Evolutionary conservation across 2,329 filamentous ascomycete genomes (phyloP), one percentile per base, ranked within the genome.

Genomic region (Leptographium flavum): DNA sequence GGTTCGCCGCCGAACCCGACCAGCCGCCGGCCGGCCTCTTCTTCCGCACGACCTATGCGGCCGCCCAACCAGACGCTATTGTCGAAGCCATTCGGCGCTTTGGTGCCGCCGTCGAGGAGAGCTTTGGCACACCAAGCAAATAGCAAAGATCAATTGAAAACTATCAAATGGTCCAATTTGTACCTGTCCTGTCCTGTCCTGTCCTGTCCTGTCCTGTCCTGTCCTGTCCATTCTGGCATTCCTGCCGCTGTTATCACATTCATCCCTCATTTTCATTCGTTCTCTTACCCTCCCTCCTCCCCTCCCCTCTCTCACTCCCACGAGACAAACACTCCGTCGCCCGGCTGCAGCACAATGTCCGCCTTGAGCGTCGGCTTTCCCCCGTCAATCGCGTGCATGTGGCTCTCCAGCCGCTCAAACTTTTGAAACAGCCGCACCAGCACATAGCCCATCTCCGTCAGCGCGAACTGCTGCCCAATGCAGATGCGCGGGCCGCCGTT

Each of bases 1-100:
- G 88, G 88, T 98, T 96, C 71, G 74, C 78, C 47, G 84, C 88
- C 1, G 82, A 92, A 58, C 73, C 71, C 37, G 69, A 74, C 40
- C 70, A 67, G 56, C 69, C 64, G 4, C 69, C 70, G 9, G 68
- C 70, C 11, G 81, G 79, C 25, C 69, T 94, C 62, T 95, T 86
- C 66, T 93, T 96, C 70, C 76, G 92, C 43, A 79, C 85, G 4
- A 98, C 90, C 0, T 98, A 83, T 66, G 88, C 90, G 1, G 81
- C 87, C 32, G 87, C 87, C 2, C 79, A 75, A 13, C 70, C 73
- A 14, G 74, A 79, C 45, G 75, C 79, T 53, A 87, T 90, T 70
- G 69, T 68, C 3, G 74, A 79, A 56, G 84, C 83, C 2, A 86
- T 87, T 47, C 68, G 70, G 50, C 69, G 90, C 48, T 81, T 98